Conservation (phyloP, 768 basidiomycete genomes). For the Termitomyces sp. region DNA sequence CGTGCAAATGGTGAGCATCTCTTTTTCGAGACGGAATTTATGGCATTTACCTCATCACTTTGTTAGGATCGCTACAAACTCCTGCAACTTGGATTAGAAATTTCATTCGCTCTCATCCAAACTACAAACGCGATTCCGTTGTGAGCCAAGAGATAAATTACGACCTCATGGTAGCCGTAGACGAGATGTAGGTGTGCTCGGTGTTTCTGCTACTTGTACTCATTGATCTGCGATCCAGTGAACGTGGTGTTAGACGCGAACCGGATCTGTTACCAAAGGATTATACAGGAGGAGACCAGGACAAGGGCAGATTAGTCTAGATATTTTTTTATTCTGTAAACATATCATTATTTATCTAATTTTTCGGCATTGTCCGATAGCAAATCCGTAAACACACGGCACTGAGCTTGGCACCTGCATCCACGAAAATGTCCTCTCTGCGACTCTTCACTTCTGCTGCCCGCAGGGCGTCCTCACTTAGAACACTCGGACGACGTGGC, state of each 20-base stretch:
- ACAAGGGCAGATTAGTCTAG: slow-evolving; percentile 40
- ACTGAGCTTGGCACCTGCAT: slow-evolving; percentile 18
- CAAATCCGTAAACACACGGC: slow-evolving; percentile 42
- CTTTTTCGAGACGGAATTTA: not conserved
- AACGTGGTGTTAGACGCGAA: slow-evolving; percentile 60
- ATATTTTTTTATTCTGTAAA: slow-evolving; percentile 12
- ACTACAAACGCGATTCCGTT: slow-evolving; percentile 91
- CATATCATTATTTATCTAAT: slow-evolving; percentile 1
- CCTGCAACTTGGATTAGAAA: slow-evolving; percentile 92
- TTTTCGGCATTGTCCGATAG: slow-evolving; percentile 18
- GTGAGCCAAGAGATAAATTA: slow-evolving; percentile 92
- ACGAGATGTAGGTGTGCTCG: slow-evolving; percentile 76
- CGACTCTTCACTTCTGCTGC: slow-evolving; percentile 65
- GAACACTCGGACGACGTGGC: slow-evolving; percentile 62
- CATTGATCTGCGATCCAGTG: slow-evolving; percentile 34
- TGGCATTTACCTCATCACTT: not conserved
- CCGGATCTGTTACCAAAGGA: slow-evolving; percentile 62
- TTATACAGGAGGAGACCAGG: slow-evolving; percentile 47
- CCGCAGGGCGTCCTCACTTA: slow-evolving; percentile 52
- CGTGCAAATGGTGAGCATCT: slow-evolving; percentile 71
- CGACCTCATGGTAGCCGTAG: slow-evolving; percentile 84
- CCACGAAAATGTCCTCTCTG: slow-evolving; percentile 66
- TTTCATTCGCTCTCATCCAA: slow-evolving; percentile 87
- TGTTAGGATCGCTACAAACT: slow-evolving; percentile 71
- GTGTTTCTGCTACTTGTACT: not conserved